Conservation (phyloP, 192 early-diverging fungal species). For the Backusella morwellensis region DNA sequence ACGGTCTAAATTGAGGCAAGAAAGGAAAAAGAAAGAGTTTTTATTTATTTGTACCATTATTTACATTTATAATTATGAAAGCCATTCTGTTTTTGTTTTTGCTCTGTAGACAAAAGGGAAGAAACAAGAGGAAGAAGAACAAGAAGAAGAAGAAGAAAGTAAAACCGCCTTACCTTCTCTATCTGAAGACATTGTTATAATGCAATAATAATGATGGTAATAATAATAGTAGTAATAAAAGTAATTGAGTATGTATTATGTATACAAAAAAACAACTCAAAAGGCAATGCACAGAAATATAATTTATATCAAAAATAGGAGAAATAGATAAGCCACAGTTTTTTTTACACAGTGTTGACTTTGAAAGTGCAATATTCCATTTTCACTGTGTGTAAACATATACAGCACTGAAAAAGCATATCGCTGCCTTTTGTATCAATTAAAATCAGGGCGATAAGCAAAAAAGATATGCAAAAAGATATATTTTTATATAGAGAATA, state of each 20-base stretch:
- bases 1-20: not conserved
- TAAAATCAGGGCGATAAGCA: too few relatives aligned
- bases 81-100: not conserved
- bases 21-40: not conserved
- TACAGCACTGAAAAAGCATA: too few relatives aligned
- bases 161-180: constrained; percentile 11
- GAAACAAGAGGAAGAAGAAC: not conserved
- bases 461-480: too few relatives aligned
- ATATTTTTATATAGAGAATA: too few relatives aligned
- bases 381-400: too few relatives aligned
- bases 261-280: not conserved
- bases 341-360: too few relatives aligned
- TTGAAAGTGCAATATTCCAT: too few relatives aligned
- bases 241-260: not conserved
- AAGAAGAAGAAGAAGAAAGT: not conserved
- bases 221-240: not conserved
- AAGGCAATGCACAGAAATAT: too few relatives aligned
- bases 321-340: too few relatives aligned
- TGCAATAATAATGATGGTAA: not conserved
- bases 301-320: too few relatives aligned
- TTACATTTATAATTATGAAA: not conserved
- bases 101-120: not conserved
- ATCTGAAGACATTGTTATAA: constrained; percentile 9
- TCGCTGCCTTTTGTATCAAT: too few relatives aligned
- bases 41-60: not conserved